Evolutionary conservation across 257 asterid genomes (phyloP).

Genomic region (Fraxinus quadrangulata): DNA sequence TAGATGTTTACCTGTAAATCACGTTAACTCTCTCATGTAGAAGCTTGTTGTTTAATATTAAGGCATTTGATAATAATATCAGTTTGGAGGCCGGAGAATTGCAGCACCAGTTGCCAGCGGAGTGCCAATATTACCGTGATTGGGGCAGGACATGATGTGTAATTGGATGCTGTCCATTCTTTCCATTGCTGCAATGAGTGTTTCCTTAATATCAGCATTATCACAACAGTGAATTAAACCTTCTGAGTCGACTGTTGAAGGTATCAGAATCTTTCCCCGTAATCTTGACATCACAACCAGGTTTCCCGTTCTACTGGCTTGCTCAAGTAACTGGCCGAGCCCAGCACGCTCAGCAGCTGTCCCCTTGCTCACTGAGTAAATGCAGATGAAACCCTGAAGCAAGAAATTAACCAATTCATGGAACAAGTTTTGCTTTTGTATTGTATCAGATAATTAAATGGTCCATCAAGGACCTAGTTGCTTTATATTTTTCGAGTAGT

Average conservation of each 20-base stretch:
- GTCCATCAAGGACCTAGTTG: not conserved
- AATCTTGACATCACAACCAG: constrained; percentile 52
- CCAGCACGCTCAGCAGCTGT: constrained; percentile 59
- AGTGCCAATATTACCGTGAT: constrained; percentile 22
- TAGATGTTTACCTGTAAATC: not conserved
- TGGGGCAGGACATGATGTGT: constrained; percentile 58
- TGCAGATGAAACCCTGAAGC: constrained; percentile 44
- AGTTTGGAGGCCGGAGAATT: constrained; percentile 44
- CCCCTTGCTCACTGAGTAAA: constrained; percentile 40
- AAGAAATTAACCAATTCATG: not conserved
- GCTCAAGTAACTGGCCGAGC: constrained; percentile 40
- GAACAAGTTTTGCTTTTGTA: not conserved
- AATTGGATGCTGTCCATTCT: constrained; percentile 37
- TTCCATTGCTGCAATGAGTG: constrained; percentile 41
- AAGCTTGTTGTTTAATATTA: no score
- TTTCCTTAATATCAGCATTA: constrained; percentile 42
- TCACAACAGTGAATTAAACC: constrained; percentile 56
- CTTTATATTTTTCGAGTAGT: no score
- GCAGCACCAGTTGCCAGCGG: constrained; percentile 31
- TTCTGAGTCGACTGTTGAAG: constrained; percentile 45
- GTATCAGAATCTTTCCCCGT: constrained; percentile 58
- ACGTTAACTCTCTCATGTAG: not conserved
- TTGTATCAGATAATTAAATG: not conserved
- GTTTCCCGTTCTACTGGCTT: constrained; percentile 36
- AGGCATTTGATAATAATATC: not conserved